Conservation (phyloP, 306 rosid species). For the Glycine latifolia region DNA sequence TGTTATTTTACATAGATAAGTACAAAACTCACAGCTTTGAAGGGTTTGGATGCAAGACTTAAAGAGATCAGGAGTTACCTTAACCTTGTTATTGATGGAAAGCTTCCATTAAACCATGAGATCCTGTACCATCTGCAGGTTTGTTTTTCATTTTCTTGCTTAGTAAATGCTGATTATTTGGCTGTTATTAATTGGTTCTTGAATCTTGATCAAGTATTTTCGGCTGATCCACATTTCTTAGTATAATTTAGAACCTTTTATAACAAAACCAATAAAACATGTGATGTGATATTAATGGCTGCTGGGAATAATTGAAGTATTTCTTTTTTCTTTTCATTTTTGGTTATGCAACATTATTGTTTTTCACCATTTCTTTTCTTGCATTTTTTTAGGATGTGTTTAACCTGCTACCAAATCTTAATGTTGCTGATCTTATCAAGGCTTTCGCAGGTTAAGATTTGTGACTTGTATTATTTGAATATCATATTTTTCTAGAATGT, state of each 20-base stretch:
- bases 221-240: neutral
- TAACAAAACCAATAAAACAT: neutral
- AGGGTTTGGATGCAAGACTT: slow-evolving; percentile 94
- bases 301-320: neutral
- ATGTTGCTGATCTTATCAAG: slow-evolving; percentile 59
- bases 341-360: slow-evolving; percentile 9
- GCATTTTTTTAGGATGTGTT: slow-evolving; percentile 55
- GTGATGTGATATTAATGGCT: neutral
- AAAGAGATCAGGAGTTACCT: slow-evolving; percentile 83
- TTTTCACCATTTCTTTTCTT: slow-evolving; percentile 19
- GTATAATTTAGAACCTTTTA: neutral
- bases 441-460: slow-evolving; percentile 56
- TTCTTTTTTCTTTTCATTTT: too few relatives aligned
- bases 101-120: slow-evolving; percentile 88
- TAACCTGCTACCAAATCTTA: slow-evolving; percentile 66
- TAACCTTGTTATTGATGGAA: slow-evolving; percentile 82
- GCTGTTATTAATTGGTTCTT: slow-evolving; percentile 32
- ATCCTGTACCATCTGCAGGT: slow-evolving; percentile 93
- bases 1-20: slow-evolving; percentile 61
- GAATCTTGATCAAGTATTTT: slow-evolving; percentile 18
- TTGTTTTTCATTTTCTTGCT: slow-evolving; percentile 6
- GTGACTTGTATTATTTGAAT: slow-evolving; percentile 1
- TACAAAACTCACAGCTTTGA: slow-evolving; percentile 88
- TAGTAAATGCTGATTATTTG: neutral
- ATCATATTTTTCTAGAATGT: slow-evolving; percentile 16